Conservation (phyloP, 2,329 filamentous ascomycete species). For the Chrysoporthe deuterocubensis region DNA sequence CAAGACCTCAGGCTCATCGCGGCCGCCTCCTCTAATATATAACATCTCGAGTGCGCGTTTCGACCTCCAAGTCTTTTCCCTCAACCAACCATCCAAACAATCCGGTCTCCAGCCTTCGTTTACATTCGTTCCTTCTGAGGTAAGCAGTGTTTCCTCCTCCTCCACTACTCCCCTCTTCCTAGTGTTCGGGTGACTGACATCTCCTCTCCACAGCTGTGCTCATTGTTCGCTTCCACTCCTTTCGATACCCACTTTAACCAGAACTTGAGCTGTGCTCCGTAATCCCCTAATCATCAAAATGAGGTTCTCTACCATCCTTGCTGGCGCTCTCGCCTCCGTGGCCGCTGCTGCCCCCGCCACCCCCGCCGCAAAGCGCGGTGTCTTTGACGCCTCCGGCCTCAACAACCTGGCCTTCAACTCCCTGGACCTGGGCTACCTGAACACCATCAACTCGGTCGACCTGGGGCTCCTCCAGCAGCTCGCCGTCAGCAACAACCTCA, state of each 20-base stretch:
- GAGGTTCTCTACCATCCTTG: constrained; percentile 52
- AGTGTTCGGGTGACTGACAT: constrained; percentile 1
- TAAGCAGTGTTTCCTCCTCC: constrained; percentile 34
- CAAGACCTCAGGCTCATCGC: constrained; percentile 20
- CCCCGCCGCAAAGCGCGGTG: constrained; percentile 40
- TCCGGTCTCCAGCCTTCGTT: constrained; percentile 39
- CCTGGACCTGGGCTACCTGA: constrained; percentile 50
- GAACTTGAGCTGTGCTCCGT: constrained; percentile 53
- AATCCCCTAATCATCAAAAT: constrained; percentile 45
- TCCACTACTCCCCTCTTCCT: background rate
- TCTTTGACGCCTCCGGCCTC: constrained; percentile 46
- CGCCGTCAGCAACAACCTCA: constrained; percentile 50
- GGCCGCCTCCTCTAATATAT: constrained; percentile 39
- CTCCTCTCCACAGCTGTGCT: constrained; percentile 48
- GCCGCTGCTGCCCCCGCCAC: constrained; percentile 49
- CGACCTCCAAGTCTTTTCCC: constrained; percentile 35
- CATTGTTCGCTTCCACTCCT: constrained; percentile 50
- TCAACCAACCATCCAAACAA: constrained; percentile 40
- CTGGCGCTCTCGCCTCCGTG: constrained; percentile 47
- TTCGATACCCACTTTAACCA: constrained; percentile 37
- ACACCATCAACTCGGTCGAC: constrained; percentile 51
- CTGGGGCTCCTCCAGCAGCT: constrained; percentile 48
- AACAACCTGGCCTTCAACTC: constrained; percentile 47
- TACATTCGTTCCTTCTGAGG: constrained; percentile 54
- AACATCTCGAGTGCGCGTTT: constrained; percentile 38